phyloP scores from a whole-genome alignment of 768 basidiomycete species.

The Rubroboletus pulcherrimus region DNA sequence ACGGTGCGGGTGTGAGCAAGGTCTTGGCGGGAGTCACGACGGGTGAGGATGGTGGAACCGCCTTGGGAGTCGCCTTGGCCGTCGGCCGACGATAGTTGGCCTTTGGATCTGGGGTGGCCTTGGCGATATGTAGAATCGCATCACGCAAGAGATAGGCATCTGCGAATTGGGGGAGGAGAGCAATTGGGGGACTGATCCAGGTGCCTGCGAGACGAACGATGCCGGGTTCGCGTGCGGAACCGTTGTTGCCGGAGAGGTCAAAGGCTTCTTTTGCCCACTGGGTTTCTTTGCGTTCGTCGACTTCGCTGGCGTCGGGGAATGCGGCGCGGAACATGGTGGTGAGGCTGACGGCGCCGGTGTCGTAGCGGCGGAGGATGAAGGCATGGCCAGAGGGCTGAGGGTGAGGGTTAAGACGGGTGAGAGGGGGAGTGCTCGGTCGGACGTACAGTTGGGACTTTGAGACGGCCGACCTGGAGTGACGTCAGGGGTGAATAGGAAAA shows the following conservation, averaged over 20 bases:
- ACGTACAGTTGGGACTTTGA: constrained; percentile 87
- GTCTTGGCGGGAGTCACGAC: constrained; percentile 21
- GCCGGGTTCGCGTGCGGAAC: constrained; percentile 52
- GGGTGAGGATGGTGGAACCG: constrained; percentile 27
- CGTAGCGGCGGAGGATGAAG: constrained; percentile 90
- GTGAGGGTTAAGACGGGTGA: constrained; percentile 15
- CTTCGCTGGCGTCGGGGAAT: constrained; percentile 76
- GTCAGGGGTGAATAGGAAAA: constrained; percentile 15
- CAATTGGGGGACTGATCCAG: constrained; percentile 72
- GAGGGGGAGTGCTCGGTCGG: constrained; percentile 1
- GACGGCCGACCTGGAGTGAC: constrained; percentile 67
- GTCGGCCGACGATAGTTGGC: constrained; percentile 74
- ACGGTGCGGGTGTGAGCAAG: constrained; percentile 33
- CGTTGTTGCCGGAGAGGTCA: constrained; percentile 77
- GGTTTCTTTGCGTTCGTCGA: constrained; percentile 74
- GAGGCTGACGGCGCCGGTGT: constrained; percentile 87
- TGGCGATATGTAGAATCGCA: constrained; percentile 62
- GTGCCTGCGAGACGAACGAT: constrained; percentile 83
- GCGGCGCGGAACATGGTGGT: constrained; percentile 97
- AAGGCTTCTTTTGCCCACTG: constrained; percentile 79
- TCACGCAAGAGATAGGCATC: constrained; percentile 58
- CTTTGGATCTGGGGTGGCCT: constrained; percentile 73
- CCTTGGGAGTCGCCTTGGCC: constrained; percentile 29
- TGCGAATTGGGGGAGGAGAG: constrained; percentile 55
- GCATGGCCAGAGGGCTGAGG: constrained; percentile 74